Evolutionary conservation across 352 stramenopile species (phyloP).

Genomic region (Phytophthora uliginosa): DNA sequence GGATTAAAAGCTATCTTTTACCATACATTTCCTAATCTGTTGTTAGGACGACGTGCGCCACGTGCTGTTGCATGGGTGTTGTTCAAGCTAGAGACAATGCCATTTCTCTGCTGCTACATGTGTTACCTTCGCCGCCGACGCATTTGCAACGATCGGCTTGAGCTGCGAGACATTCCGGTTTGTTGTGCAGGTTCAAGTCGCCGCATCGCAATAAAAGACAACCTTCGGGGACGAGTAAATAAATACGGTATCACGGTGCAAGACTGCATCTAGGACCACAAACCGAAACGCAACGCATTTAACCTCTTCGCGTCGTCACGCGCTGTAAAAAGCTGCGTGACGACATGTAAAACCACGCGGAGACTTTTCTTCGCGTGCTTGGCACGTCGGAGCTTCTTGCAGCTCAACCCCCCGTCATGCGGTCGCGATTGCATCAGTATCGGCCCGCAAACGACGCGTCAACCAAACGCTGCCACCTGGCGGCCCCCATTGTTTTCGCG

Average conservation of each 20-base stretch:
- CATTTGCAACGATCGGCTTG: constrained; percentile 1
- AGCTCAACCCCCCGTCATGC: not conserved
- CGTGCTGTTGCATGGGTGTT: constrained; percentile 4
- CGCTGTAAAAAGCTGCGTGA: no score
- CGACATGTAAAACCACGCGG: not conserved
- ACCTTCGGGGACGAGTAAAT: not conserved
- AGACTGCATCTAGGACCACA: not conserved
- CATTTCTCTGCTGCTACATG: constrained; percentile 8
- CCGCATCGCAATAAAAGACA: not conserved
- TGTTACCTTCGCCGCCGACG: not conserved
- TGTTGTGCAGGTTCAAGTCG: not conserved
- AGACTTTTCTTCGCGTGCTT: not conserved
- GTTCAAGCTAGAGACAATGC: not conserved
- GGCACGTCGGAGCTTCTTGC: not conserved
- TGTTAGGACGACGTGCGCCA: not conserved
- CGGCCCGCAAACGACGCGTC: not conserved
- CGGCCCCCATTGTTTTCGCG: no score
- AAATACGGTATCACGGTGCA: not conserved
- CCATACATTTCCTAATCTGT: not conserved
- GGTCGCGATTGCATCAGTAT: not conserved
- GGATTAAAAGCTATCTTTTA: not conserved
- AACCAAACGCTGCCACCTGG: not conserved
- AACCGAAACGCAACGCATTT: not conserved
- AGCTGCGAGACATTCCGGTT: not conserved
- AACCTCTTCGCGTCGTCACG: not conserved